Evolutionary conservation across 192 early-diverging fungal genomes (phyloP), one percentile per base, ranked within the genome.

Genomic region (Umbelopsis vinacea): DNA sequence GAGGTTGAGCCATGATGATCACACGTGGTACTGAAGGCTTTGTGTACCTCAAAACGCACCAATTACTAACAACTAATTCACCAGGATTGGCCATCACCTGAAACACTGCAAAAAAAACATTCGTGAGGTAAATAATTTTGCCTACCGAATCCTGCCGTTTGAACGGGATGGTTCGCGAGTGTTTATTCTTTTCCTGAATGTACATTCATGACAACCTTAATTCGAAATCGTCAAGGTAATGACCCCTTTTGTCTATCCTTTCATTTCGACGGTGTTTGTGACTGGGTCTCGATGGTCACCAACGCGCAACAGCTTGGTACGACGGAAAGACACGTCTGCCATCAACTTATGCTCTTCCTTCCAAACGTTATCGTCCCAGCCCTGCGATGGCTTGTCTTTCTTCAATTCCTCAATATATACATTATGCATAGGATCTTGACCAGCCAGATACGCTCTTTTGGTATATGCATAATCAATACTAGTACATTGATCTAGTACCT

Each of bases 271-370:
- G 0, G 48, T 17, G 29, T 29, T 29, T 50, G 24, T 63, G n/a
- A 12, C 17, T 38, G 26, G 15, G n/a, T 37, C 15, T 37, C 35
- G 14, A 37, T 63, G 17, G 15, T 63, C 33, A 37, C n/a, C 57
- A 37, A 63, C 14, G 1, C 26, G 33, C 26, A 37, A 19, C 11
- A 63, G 33, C 14, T 63, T 63, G 8, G 57, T 35, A 10, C 57
- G 57, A 4, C 57, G 57, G 57, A 63, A 63, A 3, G 57, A 63
- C 12, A 63, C 17, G 7, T 63, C 57, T 37, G 57, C 57, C 57
- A 63, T 63, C 8, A 63, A 37, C 8, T 37, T 22, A 0, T 63
- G 24, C 19, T 29, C 26, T 1, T 63, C 57, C 15, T 29, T 63
- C 57, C 57, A 63, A 12, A 17, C n/a, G 7, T 29, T 63, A n/a